These are phyloP conservation scores for Ilyonectria mors-panacis DNA, from an alignment of 2,329 filamentous ascomycete genomes.

Conservation along the genomic window DNA sequence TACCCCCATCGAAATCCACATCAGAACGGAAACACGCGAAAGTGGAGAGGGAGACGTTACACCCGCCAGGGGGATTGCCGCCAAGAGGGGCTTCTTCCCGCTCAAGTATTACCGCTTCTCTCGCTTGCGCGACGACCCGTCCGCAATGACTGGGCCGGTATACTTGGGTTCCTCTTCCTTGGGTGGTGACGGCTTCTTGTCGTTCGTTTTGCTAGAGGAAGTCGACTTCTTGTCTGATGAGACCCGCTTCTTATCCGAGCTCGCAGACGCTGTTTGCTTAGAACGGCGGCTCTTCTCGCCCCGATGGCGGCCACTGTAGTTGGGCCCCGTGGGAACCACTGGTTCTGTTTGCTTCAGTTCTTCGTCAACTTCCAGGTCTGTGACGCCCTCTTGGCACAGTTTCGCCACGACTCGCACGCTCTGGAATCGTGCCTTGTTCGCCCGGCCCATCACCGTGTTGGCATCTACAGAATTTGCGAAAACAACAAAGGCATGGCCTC, in stretches of 20 bases:
- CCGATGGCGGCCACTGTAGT: constrained; percentile 6
- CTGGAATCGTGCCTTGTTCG: constrained; percentile 48
- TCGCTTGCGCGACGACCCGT: constrained; percentile 37
- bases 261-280: constrained; percentile 29
- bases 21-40: neutral
- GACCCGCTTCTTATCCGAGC: constrained; percentile 28
- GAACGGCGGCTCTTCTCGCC: constrained; percentile 28
- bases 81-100: too few relatives aligned
- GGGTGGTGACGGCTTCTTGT: constrained; percentile 10
- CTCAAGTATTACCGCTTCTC: constrained; percentile 17
- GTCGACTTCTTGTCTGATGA: constrained; percentile 27
- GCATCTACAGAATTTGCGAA: constrained; percentile 43
- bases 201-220: constrained; percentile 31
- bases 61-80: too few relatives aligned
- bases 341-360: constrained; percentile 7
- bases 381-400: constrained; percentile 38
- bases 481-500: constrained; percentile 47
- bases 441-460: constrained; percentile 40
- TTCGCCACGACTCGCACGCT: constrained; percentile 45
- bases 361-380: constrained; percentile 19
- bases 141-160: constrained; percentile 33
- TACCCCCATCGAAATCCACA: neutral
- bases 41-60: neutral
- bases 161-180: constrained; percentile 25
- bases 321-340: constrained; percentile 28